Evolutionary conservation across 164 flowering plant species (phyloP).

Genomic region (Vitis riparia): DNA sequence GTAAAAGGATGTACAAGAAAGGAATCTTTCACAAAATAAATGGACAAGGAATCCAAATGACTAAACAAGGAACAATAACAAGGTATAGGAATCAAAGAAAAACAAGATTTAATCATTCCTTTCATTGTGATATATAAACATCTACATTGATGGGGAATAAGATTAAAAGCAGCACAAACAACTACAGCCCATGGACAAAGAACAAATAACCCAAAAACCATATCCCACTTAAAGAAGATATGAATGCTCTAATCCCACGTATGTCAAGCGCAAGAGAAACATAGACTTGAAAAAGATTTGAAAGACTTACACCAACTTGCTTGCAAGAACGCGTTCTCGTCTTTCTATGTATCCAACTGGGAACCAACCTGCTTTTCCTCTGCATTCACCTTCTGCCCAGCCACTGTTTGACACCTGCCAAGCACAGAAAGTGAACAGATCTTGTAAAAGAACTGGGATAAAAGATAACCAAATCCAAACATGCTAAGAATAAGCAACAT

Average conservation of each 20-base stretch:
- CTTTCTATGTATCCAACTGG: constrained; percentile 82
- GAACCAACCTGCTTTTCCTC: constrained; percentile 95
- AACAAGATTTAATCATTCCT: not conserved
- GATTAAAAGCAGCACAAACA: not conserved
- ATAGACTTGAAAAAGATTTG: constrained; percentile 14
- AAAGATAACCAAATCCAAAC: not conserved
- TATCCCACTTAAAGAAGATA: not conserved
- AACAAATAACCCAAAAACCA: not conserved
- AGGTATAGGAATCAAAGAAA: too few species aligned
- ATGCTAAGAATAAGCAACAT: too few species aligned
- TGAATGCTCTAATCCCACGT: not conserved
- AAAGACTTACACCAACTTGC: constrained; percentile 82
- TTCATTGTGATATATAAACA: not conserved
- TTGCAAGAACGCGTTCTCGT: constrained; percentile 94
- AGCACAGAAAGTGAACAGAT: not conserved
- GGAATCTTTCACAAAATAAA: too few species aligned
- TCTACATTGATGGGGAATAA: not conserved
- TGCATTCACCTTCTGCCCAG: constrained; percentile 99
- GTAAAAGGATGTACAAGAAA: too few species aligned
- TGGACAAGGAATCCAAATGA: too few species aligned
- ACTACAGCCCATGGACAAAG: not conserved
- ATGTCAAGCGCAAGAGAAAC: not conserved
- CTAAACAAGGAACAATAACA: too few species aligned
- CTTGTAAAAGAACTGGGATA: too few species aligned
- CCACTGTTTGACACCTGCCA: constrained; percentile 82